Evolutionary conservation across 2,329 filamentous ascomycete genomes (phyloP), one percentile per base, ranked within the genome.

Genomic region (Chrysosporium queenslandicum): DNA sequence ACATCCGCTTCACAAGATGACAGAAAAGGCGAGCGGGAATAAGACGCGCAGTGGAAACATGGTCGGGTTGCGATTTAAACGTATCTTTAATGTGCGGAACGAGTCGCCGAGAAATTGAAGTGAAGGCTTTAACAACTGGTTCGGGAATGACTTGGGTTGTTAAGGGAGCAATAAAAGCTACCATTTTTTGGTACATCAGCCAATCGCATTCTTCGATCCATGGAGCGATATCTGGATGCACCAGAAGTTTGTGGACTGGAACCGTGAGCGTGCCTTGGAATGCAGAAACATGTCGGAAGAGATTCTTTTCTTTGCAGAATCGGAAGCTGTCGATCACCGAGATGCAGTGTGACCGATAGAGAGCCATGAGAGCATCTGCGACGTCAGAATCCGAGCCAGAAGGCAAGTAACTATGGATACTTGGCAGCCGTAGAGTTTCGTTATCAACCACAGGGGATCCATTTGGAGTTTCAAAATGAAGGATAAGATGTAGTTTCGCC

Each of bases 121-220:
- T 82, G 29, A 98, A 78, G 1, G 90, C 89, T 61, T 90, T 87
- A 54, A 96, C 76, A 5, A 97, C 90, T 2, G 84, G 79, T 54
- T 90, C 87, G 1, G 92, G 92, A 3, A 94, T 85, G 12, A 95
- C 90, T 66, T 97, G 90, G 6, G 96, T 77, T 3, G 88, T 92
- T 37, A 97, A 76, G n/a, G 84, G 82, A 1, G 87, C 86, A 37
- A 97, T 82, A 56, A 96, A 94, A 50, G 85, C 83, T 71, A 96
- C 89, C 86, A 97, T 95, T 59, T 90, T 89, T 67, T 97, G 89
- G 66, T 98, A 98, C 72, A 96, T 86, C 30, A 91, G 78, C 71
- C 92, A 94, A 67, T 98, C 92, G 65, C 88, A 95, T 66, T 94
- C 86, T 65, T 92, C 87, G 56, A 98, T 94, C 92, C 92, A 98